Evolutionary conservation across 2,329 filamentous ascomycete genomes (phyloP), one percentile per base, ranked within the genome.

Genomic region (Epichloe brachyelytri): DNA sequence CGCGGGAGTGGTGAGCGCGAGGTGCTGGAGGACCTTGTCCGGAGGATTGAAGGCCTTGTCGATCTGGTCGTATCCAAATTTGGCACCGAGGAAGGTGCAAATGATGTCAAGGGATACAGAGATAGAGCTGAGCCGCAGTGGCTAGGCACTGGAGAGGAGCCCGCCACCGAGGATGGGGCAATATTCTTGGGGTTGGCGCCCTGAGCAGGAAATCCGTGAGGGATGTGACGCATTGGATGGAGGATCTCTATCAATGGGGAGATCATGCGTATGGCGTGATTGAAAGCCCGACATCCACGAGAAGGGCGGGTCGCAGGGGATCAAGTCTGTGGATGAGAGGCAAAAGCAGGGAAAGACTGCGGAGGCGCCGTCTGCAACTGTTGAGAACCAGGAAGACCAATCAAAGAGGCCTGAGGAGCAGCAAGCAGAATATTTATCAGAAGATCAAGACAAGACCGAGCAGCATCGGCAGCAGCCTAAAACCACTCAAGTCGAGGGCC

Each of bases 1-100:
- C 85, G 89, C 65, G 91, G 91, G 4, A 96, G 91, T 63, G 89
- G 89, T 34, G 91, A 97, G 70, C 77, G 91, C 59, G 91, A 94
- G 59, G 91, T 97, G 0, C 72, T 98, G 1, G 91, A 97, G 65
- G 88, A 88, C n/a, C 80, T 95, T 55, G 81, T 88, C 1, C 77
- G 76, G 10, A 76, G 86, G 51, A 86, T 88, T 22, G 84, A 93
- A 48, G 93, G 93, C 1, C 74, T 98, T 39, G 78, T 95, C 5
- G 93, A 98, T 66, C 67, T 97, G 46, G 74, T 96, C 41, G 89
- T 96, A 3, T 89, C 87, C 43, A 83, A 86, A 58, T 97, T 94
- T 65, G 91, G 88, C 15, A 63, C 68, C n/a, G 63, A 62, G 8
- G 65, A 70, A 15, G 58, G 60, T 4, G 62, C 60, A 7, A 54